A percentile compares a stretch with the other conserved stretches of the same genome.
These are phyloP conservation scores for Amesomyces nigricolor DNA, from an alignment of 2,329 filamentous ascomycete species.

Conservation along the genomic window DNA sequence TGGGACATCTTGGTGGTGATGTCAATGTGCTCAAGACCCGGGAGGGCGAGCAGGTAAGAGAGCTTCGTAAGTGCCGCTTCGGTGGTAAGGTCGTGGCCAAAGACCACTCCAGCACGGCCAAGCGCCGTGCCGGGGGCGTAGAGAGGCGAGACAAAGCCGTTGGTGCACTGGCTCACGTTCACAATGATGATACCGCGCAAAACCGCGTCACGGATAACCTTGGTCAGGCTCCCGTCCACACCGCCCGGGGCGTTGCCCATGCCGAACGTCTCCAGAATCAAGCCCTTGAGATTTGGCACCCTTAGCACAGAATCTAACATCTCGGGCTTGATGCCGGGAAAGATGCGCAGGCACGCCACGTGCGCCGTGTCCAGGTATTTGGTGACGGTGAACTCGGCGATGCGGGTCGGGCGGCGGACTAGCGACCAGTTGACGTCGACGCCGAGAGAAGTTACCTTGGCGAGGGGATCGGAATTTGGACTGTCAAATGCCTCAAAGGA, in stretches of 20 bases:
- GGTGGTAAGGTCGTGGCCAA: conserved; percentile 81
- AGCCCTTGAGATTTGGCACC: conserved; percentile 68
- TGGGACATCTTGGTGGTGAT: conserved; percentile 66
- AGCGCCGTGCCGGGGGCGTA: conserved; percentile 74
- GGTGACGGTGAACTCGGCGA: conserved; percentile 69
- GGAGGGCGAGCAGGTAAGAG: conserved; percentile 71
- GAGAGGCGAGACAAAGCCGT: conserved; percentile 69
- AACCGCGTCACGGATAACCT: conserved; percentile 71
- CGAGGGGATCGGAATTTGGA: conserved; percentile 79
- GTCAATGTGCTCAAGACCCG: conserved; percentile 57
- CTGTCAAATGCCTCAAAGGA: conserved; percentile 83
- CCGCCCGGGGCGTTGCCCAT: conserved; percentile 87
- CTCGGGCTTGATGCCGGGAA: conserved; percentile 87
- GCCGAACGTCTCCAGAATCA: conserved; percentile 88
- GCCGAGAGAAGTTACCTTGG: conserved; percentile 72
- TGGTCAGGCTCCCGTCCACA: conserved; percentile 70
- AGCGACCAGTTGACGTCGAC: conserved; percentile 77
- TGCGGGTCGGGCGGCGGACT: conserved; percentile 65
- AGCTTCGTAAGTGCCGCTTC: conserved; percentile 90
- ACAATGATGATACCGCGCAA: conserved; percentile 78
- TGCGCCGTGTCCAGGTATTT: conserved; percentile 77
- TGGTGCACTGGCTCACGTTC: conserved; percentile 85
- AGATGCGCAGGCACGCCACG: conserved; percentile 83
- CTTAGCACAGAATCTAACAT: conserved; percentile 83
- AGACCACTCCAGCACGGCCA: conserved; percentile 78